Evolutionary conservation across 352 stramenopile species (phyloP), one percentile per base, ranked within the genome.

Genomic region (Phytopythium montanum): DNA sequence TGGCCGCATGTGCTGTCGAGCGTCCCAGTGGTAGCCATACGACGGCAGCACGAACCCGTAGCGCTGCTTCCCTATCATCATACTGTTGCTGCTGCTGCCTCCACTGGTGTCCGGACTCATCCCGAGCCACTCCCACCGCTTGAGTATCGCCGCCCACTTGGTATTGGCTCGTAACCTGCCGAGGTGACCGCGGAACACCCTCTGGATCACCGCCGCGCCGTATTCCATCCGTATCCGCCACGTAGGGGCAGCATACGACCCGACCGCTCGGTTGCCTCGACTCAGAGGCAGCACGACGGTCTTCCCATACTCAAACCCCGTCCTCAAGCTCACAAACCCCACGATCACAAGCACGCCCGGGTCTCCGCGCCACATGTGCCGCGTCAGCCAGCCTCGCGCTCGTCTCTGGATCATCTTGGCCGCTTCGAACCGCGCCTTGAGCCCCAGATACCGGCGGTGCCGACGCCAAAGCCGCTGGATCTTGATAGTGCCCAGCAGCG

Each of bases 111-210:
- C 72, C 8, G 64, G 45, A 10, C 60, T 69, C 18, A 90, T 73
- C 9, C 73, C 69, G 46, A 93, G 69, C 83, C 83, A 93, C 58
- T 90, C 70, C 83, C 83, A 93, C 21, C 79, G 69, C 51, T 68
- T 76, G n/a, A 90, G 54, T 77, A 90, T 92, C 6, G 45, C 66
- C n/a, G 70, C 65, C 83, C 83, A 90, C n/a, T 56, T 54, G n/a
- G 75, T 64, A 62, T 89, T 92, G 9, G 79, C 80, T 1, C 42
- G 25, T 8, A 92, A 44, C n/a, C 81, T 78, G n/a, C 75, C 79
- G 5, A 74, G 25, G 48, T 77, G 68, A 5, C 80, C 81, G 41
- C 81, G 69, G 29, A 77, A 87, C 13, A 78, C 49, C 3, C 76
- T 76, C 51, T 92, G 83, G 18, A 92, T 74, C 2, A 61, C 64